These are phyloP conservation scores for Yamadazyma atmosphaerica DNA, from an alignment of 1,139 yeast genomes.

Conservation along the genomic window DNA sequence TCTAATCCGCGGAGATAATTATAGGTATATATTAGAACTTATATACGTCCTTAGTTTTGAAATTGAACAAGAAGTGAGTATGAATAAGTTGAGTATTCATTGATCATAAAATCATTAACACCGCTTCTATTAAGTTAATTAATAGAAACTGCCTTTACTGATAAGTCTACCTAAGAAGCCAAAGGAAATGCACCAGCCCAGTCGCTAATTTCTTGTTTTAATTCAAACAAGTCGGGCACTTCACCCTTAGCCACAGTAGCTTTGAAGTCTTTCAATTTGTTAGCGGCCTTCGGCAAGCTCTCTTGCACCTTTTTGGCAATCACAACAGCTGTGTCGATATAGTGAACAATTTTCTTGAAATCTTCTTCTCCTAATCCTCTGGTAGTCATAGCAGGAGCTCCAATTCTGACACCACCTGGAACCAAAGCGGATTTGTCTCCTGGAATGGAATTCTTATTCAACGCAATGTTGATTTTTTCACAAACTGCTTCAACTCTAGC, in stretches of 20 bases:
- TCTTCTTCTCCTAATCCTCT: conserved; percentile 92
- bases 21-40: not conserved
- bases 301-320: conserved; percentile 77
- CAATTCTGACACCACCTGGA: conserved; percentile 97
- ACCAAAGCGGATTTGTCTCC: conserved; percentile 97
- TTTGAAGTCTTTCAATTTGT: conserved; percentile 93
- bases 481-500: conserved; percentile 96
- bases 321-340: conserved; percentile 81
- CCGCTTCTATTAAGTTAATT: conserved; percentile 9
- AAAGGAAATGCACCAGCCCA: conserved; percentile 97
- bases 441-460: conserved; percentile 96
- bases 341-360: conserved; percentile 77
- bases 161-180: conserved; percentile 56
- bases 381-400: conserved; percentile 99
- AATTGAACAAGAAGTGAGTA: conserved; percentile 5
- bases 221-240: conserved; percentile 57
- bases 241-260: conserved; percentile 70
- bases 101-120: conserved; percentile 4
- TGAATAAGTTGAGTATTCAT: conserved; percentile 13
- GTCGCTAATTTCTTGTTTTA: conserved; percentile 76
- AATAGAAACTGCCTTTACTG: not conserved
- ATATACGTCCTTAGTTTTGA: not conserved
- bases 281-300: conserved; percentile 78
- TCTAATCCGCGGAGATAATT: not conserved
- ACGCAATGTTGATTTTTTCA: conserved; percentile 93